Evolutionary conservation across 2,329 filamentous ascomycete species (phyloP), one percentile per base, ranked within the genome.

Genomic region (Curvularia spicifera): DNA sequence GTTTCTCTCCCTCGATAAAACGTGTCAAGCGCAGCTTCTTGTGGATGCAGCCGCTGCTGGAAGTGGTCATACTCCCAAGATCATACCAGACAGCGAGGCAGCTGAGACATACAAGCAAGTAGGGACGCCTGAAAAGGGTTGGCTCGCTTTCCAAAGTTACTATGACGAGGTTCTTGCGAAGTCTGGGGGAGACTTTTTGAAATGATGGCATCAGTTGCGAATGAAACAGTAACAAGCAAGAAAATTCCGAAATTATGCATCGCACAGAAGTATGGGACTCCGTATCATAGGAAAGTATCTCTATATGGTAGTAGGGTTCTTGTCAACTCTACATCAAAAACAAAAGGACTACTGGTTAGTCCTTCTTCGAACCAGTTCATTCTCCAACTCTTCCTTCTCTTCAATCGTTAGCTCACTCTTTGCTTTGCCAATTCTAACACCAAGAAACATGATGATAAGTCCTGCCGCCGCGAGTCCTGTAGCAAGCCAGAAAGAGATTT

Each of bases 121-220:
- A 1, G 81, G 79, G 1, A 79, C 72, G 33, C 78, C 82, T 0
- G 80, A 81, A 68, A 85, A 84, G 64, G 82, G 82, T 0, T 85
- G 80, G 81, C 70, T 84, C 44, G 80, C 79, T 3, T 84, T 84
- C 56, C 82, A 84, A 64, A 78, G 79, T 10, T 83, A 84, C 60
- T 84, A 83, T 64, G 83, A 85, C 69, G 82, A 84, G 63, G 75
- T 82, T n/a, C 61, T 84, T 37, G 79, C 78, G 9, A 83, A 79
- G 74, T 84, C 81, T 1, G 77, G 78, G 42, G 83, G 83, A 0
- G 76, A 75, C 51, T 84, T 85, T 57, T 69, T 84, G 61, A 76
- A 78, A 39, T 79, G 24, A 60, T 37, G 15, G 15, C 35, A 37
- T 37, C 35, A 37, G 15, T 18, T n/a, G n/a, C 15, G 35, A 18